Conservation (phyloP, 805 yeast genomes). For the Sugiyamaella qingdaonensis region DNA sequence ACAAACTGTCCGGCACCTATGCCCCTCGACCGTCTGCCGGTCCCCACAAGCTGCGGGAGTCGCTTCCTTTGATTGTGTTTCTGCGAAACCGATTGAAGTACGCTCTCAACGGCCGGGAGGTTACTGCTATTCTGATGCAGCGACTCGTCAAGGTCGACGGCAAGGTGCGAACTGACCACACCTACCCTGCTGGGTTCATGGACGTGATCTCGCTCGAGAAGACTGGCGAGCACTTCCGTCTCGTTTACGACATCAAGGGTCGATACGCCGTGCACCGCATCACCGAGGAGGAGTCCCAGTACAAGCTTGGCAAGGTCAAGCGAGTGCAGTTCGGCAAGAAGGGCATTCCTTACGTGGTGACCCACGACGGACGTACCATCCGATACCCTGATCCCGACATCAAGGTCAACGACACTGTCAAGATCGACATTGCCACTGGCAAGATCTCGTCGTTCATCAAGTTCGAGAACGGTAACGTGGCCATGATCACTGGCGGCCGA, state of each 20-base stretch:
- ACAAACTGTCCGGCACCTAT: constrained; percentile 98
- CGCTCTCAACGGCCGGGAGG: constrained; percentile 98
- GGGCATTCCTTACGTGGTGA: constrained; percentile 97
- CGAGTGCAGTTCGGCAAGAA: constrained; percentile 97
- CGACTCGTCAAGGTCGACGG: constrained; percentile 98
- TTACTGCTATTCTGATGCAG: constrained; percentile 96
- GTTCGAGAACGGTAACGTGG: constrained; percentile 89
- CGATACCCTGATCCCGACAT: constrained; percentile 98
- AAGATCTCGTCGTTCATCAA: constrained; percentile 85
- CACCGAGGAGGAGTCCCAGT: constrained; percentile 96
- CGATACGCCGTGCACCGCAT: constrained; percentile 99
- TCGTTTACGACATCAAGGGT: constrained; percentile 97
- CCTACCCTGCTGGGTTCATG: constrained; percentile 99
- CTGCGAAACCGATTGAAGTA: constrained; percentile 98
- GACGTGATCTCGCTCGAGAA: constrained; percentile 96
- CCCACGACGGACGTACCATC: constrained; percentile 99
- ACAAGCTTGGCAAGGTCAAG: constrained; percentile 98
- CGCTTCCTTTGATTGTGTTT: constrained; percentile 94
- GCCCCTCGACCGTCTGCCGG: constrained; percentile 99
- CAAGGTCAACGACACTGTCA: constrained; percentile 97
- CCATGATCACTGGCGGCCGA: constrained; percentile 96
- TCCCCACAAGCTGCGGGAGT: constrained; percentile 99
- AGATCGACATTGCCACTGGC: constrained; percentile 94
- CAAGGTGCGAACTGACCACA: constrained; percentile 98
- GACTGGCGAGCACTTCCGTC: constrained; percentile 99